These are phyloP conservation scores for Barbarea vulgaris DNA, from an alignment of 345 rosid genomes.

Conservation along the genomic window DNA sequence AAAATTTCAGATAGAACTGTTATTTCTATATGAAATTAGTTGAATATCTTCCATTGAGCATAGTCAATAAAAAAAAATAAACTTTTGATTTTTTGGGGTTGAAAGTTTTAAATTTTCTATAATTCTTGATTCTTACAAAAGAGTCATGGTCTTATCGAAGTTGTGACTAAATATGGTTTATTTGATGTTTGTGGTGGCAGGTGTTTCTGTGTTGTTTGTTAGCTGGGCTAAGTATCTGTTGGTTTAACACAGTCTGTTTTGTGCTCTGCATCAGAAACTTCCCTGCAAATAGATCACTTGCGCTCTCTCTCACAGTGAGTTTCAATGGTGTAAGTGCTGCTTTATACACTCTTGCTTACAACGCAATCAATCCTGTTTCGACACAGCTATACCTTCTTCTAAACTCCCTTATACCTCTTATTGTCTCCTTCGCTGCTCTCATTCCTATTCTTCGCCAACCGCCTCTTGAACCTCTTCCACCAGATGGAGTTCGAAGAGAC, in stretches of 20 bases:
- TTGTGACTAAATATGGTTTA: constrained; percentile 13
- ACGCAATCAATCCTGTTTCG: constrained; percentile 66
- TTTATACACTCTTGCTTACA: constrained; percentile 73
- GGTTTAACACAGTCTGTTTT: constrained; percentile 98
- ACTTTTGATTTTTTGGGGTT: too few species aligned
- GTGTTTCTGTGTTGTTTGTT: constrained; percentile 76
- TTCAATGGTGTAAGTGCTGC: constrained; percentile 98
- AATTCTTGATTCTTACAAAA: neutral
- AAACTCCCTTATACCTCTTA: constrained; percentile 68
- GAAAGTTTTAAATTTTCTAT: too few species aligned
- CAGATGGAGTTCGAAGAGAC: constrained; percentile 69
- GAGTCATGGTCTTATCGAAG: neutral
- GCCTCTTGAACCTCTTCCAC: constrained; percentile 70
- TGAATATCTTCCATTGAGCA: too few species aligned
- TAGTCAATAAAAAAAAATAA: too few species aligned
- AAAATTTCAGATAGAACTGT: neutral
- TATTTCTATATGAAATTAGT: too few species aligned
- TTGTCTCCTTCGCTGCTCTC: constrained; percentile 61
- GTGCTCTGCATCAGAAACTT: constrained; percentile 89
- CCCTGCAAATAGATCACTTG: constrained; percentile 73
- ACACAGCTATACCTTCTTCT: constrained; percentile 66
- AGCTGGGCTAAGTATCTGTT: constrained; percentile 92
- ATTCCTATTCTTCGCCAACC: constrained; percentile 91
- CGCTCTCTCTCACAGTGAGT: constrained; percentile 86
- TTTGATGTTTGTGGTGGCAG: constrained; percentile 49